Evolutionary conservation across 2,329 filamentous ascomycete species (phyloP).

Genomic region (Harringtonia aguacate): DNA sequence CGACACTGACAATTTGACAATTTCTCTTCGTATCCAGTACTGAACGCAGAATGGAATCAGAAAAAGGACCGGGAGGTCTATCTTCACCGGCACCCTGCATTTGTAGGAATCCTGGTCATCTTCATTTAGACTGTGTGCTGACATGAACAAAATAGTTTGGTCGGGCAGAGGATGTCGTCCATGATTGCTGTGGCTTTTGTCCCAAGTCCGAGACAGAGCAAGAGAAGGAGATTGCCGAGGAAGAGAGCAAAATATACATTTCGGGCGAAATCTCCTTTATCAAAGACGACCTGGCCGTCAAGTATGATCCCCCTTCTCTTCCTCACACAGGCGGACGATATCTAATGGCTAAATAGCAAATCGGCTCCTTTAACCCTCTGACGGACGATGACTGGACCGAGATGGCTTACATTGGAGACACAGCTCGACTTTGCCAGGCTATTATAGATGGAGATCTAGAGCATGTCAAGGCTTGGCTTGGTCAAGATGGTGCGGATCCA

Average conservation of each 20-base stretch:
- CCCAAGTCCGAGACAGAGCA: constrained; percentile 58
- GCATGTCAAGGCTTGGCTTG: constrained; percentile 58
- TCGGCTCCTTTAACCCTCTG: constrained; percentile 65
- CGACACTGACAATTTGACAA: no score
- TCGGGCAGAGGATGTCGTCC: constrained; percentile 59
- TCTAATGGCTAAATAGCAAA: constrained; percentile 22
- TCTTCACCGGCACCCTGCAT: constrained; percentile 75
- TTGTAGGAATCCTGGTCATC: constrained; percentile 23
- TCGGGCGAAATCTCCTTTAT: constrained; percentile 65
- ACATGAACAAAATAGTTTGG: constrained; percentile 42
- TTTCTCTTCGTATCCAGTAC: no score
- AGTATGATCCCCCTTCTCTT: constrained; percentile 8
- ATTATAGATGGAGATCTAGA: constrained; percentile 67
- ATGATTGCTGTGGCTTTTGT: constrained; percentile 75
- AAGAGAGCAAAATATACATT: constrained; percentile 67
- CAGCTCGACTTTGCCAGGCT: constrained; percentile 64
- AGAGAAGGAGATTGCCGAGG: constrained; percentile 59
- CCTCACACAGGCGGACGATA: not conserved
- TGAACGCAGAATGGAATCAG: constrained; percentile 83
- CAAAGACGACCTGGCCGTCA: constrained; percentile 72
- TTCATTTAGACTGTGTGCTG: not conserved
- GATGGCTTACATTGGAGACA: constrained; percentile 82
- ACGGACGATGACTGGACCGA: constrained; percentile 81
- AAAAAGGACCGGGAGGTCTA: constrained; percentile 63
- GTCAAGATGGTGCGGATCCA: constrained; percentile 56